Percentiles rank a stretch among this genome's conserved stretches.
phyloP scores from a whole-genome alignment of 139 green algal species.

The Astrephomene gubernaculifera region DNA sequence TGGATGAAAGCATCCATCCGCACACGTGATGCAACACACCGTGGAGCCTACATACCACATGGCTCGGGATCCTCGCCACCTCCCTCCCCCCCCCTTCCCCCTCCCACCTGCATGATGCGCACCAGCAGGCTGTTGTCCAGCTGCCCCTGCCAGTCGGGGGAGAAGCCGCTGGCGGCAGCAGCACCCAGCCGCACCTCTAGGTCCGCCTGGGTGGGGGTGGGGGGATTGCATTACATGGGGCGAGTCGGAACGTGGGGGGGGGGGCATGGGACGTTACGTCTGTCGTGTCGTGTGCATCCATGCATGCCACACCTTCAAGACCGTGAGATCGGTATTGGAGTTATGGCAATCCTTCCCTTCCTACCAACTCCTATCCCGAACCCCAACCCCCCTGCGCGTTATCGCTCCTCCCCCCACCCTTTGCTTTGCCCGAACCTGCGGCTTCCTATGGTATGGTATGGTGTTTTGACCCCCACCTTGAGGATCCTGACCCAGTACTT shows the following conservation, averaged over 20 bases:
- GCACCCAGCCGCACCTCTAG: conserved; percentile 1
- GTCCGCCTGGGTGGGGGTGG: not conserved
- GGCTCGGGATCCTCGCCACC: not conserved
- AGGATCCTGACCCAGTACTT: conserved; percentile 25
- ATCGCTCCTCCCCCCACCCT: not conserved
- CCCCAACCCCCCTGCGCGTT: not conserved
- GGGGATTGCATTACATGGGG: not conserved
- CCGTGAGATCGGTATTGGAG: not conserved
- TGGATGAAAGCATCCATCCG: too few species aligned
- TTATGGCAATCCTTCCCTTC: not conserved
- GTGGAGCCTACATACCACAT: too few species aligned
- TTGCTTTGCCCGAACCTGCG: not conserved
- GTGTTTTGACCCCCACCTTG: not conserved
- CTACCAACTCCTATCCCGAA: not conserved
- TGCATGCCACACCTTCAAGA: not conserved
- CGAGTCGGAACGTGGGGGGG: not conserved
- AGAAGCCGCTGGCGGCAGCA: not conserved
- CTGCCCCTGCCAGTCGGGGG: not conserved
- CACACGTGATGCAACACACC: too few species aligned
- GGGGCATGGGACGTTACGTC: not conserved
- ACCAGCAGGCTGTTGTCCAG: conserved; percentile 32
- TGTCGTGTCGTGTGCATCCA: not conserved
- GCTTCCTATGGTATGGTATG: too few species aligned
- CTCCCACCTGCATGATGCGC: conserved; percentile 15
- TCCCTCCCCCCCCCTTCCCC: not conserved